Evolutionary conservation across 345 rosid genomes (phyloP), one percentile per base, ranked within the genome.

Genomic region (Hibiscus tridactylites): DNA sequence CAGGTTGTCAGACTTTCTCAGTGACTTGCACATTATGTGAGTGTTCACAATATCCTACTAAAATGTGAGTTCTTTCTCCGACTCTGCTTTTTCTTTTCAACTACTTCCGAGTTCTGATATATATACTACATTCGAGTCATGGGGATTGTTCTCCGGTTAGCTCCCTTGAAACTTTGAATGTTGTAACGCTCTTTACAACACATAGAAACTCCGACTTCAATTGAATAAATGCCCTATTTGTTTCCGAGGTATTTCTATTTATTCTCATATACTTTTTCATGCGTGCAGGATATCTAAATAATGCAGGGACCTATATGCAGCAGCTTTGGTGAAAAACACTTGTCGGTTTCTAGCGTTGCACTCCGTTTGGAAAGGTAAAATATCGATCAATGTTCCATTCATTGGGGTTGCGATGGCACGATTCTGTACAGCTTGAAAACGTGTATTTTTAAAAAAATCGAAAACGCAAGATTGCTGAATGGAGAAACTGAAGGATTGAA

Each of bases 221-320:
- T 42, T 9, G 47, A 42, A 42, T 42, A 42, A 42, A 7, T 39
- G 2, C 44, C 42, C 42, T 37, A 5, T 37, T 26, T 28, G 54
- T 67, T 37, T 52, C 59, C 16, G 11, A 17, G 74, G 21, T 2
- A 33, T 73, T 31, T 31, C 71, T 3, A 29, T 19, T 6, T 5
- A 37, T 37, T 37, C 42, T 2, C 12, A 2, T 4, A 12, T 4
- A 4, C 2, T 0, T 16, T 5, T 15, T 9, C 6, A 19, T 67
- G 47, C 29, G 13, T 56, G 65, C 77, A 75, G 82, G 78, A 65
- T 78, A 58, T 65, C 73, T 67, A 26, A 71, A 78, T 74, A 73
- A 75, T 67, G 64, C 71, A 64, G 54, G 44, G 71, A 62, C 74
- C 65, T 63, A 13, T 57, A 15, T 62, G 67, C 71, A 53, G 3